Percentiles rank a stretch among this genome's conserved stretches.
Conservation (phyloP, 1,284 basidiomycete species). For the Albatrellus sp. region DNA sequence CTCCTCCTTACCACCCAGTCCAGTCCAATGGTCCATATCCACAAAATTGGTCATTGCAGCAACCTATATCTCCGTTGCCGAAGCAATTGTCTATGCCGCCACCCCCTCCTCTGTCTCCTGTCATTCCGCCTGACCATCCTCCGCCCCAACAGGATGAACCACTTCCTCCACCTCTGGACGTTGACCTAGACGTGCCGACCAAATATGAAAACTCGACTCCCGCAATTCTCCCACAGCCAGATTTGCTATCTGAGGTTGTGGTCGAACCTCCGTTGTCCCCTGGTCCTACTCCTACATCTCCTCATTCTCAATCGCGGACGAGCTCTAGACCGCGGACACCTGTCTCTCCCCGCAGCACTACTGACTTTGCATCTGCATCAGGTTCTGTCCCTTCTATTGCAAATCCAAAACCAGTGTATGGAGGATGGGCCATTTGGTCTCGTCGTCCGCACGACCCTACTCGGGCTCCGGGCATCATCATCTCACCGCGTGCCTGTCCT, state of each 20-base stretch:
- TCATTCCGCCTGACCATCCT: constrained; percentile 17
- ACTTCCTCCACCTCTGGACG: neutral
- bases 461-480: constrained; percentile 52
- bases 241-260: no score
- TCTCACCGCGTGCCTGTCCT: constrained; percentile 47
- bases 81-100: constrained; percentile 26
- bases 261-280: no score
- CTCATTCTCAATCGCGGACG: neutral
- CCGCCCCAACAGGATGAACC: constrained; percentile 11
- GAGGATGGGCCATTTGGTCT: constrained; percentile 52
- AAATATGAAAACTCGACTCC: neutral
- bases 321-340: constrained; percentile 7
- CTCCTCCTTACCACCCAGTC: constrained; percentile 16
- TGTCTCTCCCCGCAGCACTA: neutral
- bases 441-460: constrained; percentile 47
- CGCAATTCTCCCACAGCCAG: no score
- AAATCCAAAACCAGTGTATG: neutral
- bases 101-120: constrained; percentile 20
- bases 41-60: constrained; percentile 9
- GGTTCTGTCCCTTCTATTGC: neutral
- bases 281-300: neutral
- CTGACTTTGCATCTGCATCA: neutral
- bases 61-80: constrained; percentile 22
- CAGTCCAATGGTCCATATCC: constrained; percentile 11
- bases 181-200: constrained; percentile 3